Base-by-base conservation (phyloP, 129 eudicot genomes). In the Lonicera japonica region DNA sequence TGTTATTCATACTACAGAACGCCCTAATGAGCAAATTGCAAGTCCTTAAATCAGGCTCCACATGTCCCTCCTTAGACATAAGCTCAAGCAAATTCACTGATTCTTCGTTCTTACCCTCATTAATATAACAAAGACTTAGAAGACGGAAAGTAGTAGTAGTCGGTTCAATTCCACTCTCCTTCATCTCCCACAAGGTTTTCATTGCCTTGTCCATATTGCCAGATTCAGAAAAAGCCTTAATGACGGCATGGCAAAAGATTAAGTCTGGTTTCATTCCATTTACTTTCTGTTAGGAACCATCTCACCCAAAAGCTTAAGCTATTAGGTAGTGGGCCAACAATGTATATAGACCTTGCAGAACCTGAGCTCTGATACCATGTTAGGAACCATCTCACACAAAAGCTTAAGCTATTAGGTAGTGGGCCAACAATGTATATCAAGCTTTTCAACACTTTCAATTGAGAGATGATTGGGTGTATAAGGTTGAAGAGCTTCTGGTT, bases 151-250 rank as follows among this genome's bases (percentile, higher is more conserved):
- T 83, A 68, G 77, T 76, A 0, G 75, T 79, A 18, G 77, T 67
- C 5, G 72, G 71, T 21, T 61, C 75, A 20, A 75, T 68, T 24
- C 85, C 82, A 60, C 56, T 58, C 29, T 69, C 73, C 79, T 79
- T 75, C 86, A 83, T 83, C 66, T 68, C 65, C 58, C 10, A 25
- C 6, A 83, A 62, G 38, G 56, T 52, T 62, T 76, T 75, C 85
- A 79, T 72, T 22, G 85, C 89, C 62, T 60, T 80, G 48, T 68
- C 77, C 86, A 83, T 72, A 73, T 79, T 67, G n/a, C 82, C 85
- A 21, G 82, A 66, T 68, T 83, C 85, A 25, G 82, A 61, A 21
- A 73, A 83, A 14, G 86, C 82, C 43, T 79, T 79, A 17, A 79
- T 71, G 58, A 74, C 77, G 20, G 85, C 89, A 70, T 79, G 72